Percentiles rank a stretch among this genome's conserved stretches.
Conservation (phyloP, 2,329 filamentous ascomycete genomes). For the Clonostachys sp. region DNA sequence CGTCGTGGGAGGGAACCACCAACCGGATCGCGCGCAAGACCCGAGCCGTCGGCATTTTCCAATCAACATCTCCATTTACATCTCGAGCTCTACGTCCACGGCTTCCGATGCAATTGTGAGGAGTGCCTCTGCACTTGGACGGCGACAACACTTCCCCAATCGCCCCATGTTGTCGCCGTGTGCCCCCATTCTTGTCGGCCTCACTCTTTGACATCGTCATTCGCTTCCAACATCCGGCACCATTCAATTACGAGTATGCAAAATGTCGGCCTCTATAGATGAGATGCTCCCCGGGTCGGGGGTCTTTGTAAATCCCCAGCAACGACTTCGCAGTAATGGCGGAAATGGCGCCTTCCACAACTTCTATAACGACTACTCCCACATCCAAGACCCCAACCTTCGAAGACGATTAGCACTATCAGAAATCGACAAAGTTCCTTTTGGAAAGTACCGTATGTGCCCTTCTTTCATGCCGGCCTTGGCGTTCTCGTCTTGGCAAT, state of each 20-base stretch:
- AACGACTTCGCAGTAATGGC: slow-evolving; percentile 40
- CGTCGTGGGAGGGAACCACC: too few relatives aligned
- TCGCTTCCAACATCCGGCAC: too few relatives aligned
- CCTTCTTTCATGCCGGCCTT: background rate
- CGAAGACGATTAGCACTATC: slow-evolving; percentile 70
- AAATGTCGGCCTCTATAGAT: slow-evolving; percentile 21
- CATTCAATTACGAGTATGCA: too few relatives aligned
- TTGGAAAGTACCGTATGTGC: slow-evolving; percentile 61
- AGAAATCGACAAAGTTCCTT: slow-evolving; percentile 74
- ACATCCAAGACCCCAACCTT: slow-evolving; percentile 69
- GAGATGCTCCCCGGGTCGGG: slow-evolving; percentile 35
- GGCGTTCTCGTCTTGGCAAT: background rate
- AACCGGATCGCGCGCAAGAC: too few relatives aligned
- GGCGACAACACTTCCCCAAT: background rate
- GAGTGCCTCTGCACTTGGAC: background rate
- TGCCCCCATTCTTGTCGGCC: background rate
- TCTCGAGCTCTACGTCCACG: too few relatives aligned
- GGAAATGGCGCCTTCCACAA: slow-evolving; percentile 70
- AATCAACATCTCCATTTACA: too few relatives aligned
- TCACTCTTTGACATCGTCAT: background rate
- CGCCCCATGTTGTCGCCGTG: slow-evolving; percentile 1
- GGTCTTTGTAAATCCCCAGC: slow-evolving; percentile 3
- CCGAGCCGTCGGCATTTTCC: too few relatives aligned
- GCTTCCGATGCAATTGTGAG: too few relatives aligned
- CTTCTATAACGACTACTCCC: slow-evolving; percentile 65